phyloP scores from a whole-genome alignment of 2,329 filamentous ascomycete genomes.

The Aspergillus costaricaensis region DNA sequence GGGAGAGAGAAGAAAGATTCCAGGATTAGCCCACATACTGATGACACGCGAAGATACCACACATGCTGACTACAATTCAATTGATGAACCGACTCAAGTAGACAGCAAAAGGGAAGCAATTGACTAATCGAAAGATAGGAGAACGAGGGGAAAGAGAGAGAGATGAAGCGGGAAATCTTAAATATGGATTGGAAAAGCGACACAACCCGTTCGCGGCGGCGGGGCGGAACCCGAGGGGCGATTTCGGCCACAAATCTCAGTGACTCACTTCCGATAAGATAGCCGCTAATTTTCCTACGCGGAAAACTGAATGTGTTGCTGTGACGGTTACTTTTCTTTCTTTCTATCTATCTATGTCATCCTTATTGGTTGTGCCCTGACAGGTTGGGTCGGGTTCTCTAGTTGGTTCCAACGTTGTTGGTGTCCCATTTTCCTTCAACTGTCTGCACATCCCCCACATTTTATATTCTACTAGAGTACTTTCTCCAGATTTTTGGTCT shows the following conservation, averaged over 20 bases:
- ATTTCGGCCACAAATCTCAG: slow-evolving; percentile 29
- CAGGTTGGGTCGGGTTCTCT: neutral
- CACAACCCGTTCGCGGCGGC: slow-evolving; percentile 19
- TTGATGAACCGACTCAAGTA: slow-evolving; percentile 22
- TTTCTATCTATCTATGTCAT: slow-evolving; percentile 3
- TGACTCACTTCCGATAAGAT: slow-evolving; percentile 36
- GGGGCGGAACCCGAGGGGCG: slow-evolving; percentile 29
- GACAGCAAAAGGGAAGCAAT: slow-evolving; percentile 20
- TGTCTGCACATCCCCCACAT: neutral
- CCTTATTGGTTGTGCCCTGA: slow-evolving; percentile 12
- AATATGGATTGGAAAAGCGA: slow-evolving; percentile 16
- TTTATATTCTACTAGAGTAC: neutral
- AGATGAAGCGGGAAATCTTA: slow-evolving; percentile 28
- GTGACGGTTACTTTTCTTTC: too few species aligned
- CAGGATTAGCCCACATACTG: slow-evolving; percentile 58
- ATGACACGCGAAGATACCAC: slow-evolving; percentile 96
- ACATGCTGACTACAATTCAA: slow-evolving; percentile 65
- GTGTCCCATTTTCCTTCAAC: neutral
- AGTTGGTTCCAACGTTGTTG: too few species aligned
- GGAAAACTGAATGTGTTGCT: too few species aligned
- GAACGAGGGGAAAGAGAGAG: slow-evolving; percentile 18
- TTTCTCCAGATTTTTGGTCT: neutral
- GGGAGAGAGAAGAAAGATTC: neutral
- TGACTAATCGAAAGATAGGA: slow-evolving; percentile 20
- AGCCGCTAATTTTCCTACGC: slow-evolving; percentile 10